These are phyloP conservation scores for Phaeosphaeria sp. DNA, from an alignment of 2,329 filamentous ascomycete genomes.

Conservation along the genomic window DNA sequence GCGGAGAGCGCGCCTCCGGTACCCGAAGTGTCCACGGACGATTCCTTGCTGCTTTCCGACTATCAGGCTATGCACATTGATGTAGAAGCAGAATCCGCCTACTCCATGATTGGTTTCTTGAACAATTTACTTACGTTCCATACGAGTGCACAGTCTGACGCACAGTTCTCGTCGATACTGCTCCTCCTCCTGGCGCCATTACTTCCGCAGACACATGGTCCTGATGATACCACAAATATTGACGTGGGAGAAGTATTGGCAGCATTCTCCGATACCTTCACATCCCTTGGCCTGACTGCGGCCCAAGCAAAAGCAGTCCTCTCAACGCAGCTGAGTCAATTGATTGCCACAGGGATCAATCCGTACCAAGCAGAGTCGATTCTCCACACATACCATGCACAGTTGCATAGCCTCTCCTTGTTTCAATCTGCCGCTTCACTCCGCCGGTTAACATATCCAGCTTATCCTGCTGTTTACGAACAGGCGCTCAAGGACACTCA, in stretches of 20 bases:
- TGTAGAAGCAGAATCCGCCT: conserved; percentile 43
- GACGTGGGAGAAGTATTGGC: conserved; percentile 43
- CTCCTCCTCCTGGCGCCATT: conserved; percentile 55
- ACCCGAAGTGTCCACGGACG: conserved; percentile 33
- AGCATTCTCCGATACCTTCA: conserved; percentile 50
- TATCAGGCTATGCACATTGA: conserved; percentile 45
- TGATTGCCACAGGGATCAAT: conserved; percentile 54
- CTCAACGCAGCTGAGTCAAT: conserved; percentile 47
- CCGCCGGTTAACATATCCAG: conserved; percentile 62
- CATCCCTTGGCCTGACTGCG: conserved; percentile 44
- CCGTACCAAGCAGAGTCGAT: conserved; percentile 62
- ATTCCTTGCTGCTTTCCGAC: conserved; percentile 43
- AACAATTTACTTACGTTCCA: conserved; percentile 51
- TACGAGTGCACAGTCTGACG: conserved; percentile 49
- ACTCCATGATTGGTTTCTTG: conserved; percentile 52
- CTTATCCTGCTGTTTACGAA: conserved; percentile 64
- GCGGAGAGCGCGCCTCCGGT: conserved; percentile 33
- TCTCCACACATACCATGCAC: conserved; percentile 63
- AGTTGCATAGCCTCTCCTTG: conserved; percentile 55
- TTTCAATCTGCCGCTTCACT: conserved; percentile 62
- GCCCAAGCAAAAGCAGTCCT: conserved; percentile 51
- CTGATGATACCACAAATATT: conserved; percentile 32
- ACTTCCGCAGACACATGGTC: conserved; percentile 50
- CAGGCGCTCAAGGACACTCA: conserved; percentile 62
- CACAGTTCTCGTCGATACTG: conserved; percentile 56